A percentile compares a stretch with the other conserved stretches of the same genome.
These are phyloP conservation scores for Digitaria exilis DNA, from an alignment of 202 grass and related monocot species.

Conservation along the genomic window DNA sequence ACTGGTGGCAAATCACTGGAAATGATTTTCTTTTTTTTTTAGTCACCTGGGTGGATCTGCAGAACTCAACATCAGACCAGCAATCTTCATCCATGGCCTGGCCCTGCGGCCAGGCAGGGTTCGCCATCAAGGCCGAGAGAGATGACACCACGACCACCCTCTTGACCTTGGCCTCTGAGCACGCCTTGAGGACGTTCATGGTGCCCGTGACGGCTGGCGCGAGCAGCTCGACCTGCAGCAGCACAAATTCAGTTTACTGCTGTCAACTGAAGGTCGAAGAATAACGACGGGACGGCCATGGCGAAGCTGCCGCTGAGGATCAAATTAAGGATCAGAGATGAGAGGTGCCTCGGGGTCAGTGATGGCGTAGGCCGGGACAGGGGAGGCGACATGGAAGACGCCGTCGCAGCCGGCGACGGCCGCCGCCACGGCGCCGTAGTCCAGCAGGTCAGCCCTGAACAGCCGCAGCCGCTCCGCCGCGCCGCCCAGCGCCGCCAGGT, in stretches of 20 bases:
- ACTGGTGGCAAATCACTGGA: too few species aligned
- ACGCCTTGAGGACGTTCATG: constrained; percentile 61
- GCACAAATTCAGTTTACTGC: too few species aligned
- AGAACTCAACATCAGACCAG: constrained; percentile 68
- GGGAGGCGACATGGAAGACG: constrained; percentile 78
- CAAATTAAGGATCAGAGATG: neutral
- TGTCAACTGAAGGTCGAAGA: too few species aligned
- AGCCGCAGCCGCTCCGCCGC: constrained; percentile 58
- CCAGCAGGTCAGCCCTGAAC: constrained; percentile 65
- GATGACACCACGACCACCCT: constrained; percentile 72
- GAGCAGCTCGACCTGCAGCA: constrained; percentile 50
- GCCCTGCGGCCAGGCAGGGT: constrained; percentile 43
- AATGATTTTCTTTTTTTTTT: neutral
- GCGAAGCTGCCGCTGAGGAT: neutral
- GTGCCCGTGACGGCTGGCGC: constrained; percentile 64
- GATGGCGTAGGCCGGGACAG: constrained; percentile 42
- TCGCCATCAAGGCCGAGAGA: constrained; percentile 34
- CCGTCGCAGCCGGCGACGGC: constrained; percentile 71
- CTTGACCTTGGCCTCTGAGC: constrained; percentile 59
- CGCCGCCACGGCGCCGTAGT: constrained; percentile 58
- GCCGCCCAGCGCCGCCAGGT: constrained; percentile 55
- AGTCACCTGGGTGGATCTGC: constrained; percentile 58
- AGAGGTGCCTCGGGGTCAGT: constrained; percentile 56
- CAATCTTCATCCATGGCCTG: constrained; percentile 61
- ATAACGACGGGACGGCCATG: neutral